Base-by-base conservation (phyloP, 2,329 filamentous ascomycete species). In the Alternaria conjuncta region DNA sequence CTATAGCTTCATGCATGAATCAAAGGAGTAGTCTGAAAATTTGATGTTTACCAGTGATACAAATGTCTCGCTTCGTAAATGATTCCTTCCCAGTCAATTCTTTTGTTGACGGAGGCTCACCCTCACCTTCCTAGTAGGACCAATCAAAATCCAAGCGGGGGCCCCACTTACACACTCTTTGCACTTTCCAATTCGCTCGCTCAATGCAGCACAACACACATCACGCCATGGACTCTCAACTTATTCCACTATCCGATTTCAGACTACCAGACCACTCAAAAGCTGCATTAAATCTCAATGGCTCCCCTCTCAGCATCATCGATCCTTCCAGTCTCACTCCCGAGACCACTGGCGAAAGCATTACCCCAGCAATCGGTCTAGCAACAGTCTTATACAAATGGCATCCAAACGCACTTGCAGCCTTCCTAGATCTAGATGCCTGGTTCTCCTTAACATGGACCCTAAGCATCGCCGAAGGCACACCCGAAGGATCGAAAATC, bases 381-480 rank as follows among this genome's bases (percentile, higher is more conserved):
- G 67, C 71, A 10, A 74, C 69, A 12, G 45, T 72, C 2, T 59
- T 74, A 2, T 66, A 73, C 53, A 63, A 62, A 12, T 74, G 70
- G 71, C 62, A 65, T 45, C 68, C 71, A 13, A 60, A 63, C 8
- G 55, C 70, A 0, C 61, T 74, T 1, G 21, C 58, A 15, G 71
- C 69, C 0, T 72, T 74, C 11, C 49, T 74, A 5, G 71, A 74
- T 28, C 47, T 69, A 10, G 71, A 73, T 32, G 71, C 71, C 9
- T 74, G 71, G 71, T 74, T 74, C 23, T 70, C 67, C 15, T 25
- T 73, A 1, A 74, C 71, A 18, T 74, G 70, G 71, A 67, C 60
- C 1, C 50, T 66, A 2, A 64, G 61, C 21, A 47, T 67, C 4
- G 51, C 63, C 1, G 54, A 61, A 13, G 65, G 55, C 47, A 50